Percentiles rank a stretch among this genome's conserved stretches.
phyloP scores from a whole-genome alignment of 208 protist species.

The Crithidia mellificae region DNA sequence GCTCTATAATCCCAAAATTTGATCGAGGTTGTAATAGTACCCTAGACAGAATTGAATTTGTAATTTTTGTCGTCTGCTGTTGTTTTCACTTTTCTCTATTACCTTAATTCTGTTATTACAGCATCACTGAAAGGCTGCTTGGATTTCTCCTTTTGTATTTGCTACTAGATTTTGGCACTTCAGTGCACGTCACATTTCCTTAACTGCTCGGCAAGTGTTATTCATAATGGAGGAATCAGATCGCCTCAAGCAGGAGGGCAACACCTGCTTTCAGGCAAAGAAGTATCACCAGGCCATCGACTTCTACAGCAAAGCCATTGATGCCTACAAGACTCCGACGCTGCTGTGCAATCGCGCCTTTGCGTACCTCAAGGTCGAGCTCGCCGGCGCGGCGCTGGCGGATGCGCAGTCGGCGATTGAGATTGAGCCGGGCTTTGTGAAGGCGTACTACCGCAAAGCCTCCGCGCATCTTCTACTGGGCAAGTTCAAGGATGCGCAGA shows the following conservation, averaged over 20 bases:
- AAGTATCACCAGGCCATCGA: slow-evolving; percentile 93
- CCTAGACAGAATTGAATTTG: background rate
- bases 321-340: slow-evolving; percentile 69
- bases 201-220: too few relatives aligned
- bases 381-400: slow-evolving; percentile 89
- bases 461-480: slow-evolving; percentile 93
- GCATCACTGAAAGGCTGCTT: too few relatives aligned
- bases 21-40: background rate
- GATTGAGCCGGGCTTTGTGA: slow-evolving; percentile 93
- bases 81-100: too few relatives aligned
- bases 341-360: slow-evolving; percentile 95
- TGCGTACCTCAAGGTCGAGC: slow-evolving; percentile 93
- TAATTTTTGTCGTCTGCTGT: background rate
- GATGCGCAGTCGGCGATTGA: slow-evolving; percentile 93
- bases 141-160: too few relatives aligned
- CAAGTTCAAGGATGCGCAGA: slow-evolving; percentile 95
- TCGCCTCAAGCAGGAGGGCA: slow-evolving; percentile 77
- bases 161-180: too few relatives aligned
- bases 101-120: too few relatives aligned
- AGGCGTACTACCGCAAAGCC: slow-evolving; percentile 98
- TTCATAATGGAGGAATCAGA: slow-evolving; percentile 55
- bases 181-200: too few relatives aligned
- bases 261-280: slow-evolving; percentile 78
- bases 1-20: too few relatives aligned
- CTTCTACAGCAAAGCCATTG: slow-evolving; percentile 91